Conservation (phyloP, 371 early-diverging fungal genomes). For the Saksenaea oblongispora region DNA sequence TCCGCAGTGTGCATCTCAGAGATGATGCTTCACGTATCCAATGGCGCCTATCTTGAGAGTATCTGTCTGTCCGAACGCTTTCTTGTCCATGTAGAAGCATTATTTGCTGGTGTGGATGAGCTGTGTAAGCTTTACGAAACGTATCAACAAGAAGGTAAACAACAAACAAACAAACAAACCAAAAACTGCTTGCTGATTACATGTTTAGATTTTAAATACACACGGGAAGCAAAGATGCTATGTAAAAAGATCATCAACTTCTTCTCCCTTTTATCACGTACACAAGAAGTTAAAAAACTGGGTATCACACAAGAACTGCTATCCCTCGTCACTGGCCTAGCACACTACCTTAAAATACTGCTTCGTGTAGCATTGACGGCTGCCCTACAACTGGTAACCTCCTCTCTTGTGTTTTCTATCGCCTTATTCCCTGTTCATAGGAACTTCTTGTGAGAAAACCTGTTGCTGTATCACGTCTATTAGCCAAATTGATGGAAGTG, state of each 20-base stretch:
- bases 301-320: slow-evolving; percentile 90
- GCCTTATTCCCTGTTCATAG: slow-evolving; percentile 7
- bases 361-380: slow-evolving; percentile 88
- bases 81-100: slow-evolving; percentile 89
- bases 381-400: slow-evolving; percentile 70
- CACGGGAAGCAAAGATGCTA: slow-evolving; percentile 77
- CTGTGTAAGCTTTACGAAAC: slow-evolving; percentile 30
- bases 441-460: slow-evolving; percentile 35
- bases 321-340: slow-evolving; percentile 88
- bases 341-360: slow-evolving; percentile 89
- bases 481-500: slow-evolving; percentile 66
- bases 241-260: slow-evolving; percentile 86
- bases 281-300: slow-evolving; percentile 66
- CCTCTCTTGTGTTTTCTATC: neutral
- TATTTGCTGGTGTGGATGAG: slow-evolving; percentile 88
- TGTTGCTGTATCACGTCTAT: slow-evolving; percentile 56
- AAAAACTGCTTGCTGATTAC: slow-evolving; percentile 2
- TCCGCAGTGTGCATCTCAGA: slow-evolving; percentile 97
- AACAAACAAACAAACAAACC: neutral
- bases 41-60: slow-evolving; percentile 83
- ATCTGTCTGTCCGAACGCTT: slow-evolving; percentile 88
- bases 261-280: slow-evolving; percentile 86
- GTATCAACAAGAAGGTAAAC: slow-evolving; percentile 35
- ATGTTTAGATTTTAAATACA: slow-evolving; percentile 69
- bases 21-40: slow-evolving; percentile 94